Evolutionary conservation across 495 filamentous ascomycete species (phyloP).

Genomic region (Annulohypoxylon nitens): DNA sequence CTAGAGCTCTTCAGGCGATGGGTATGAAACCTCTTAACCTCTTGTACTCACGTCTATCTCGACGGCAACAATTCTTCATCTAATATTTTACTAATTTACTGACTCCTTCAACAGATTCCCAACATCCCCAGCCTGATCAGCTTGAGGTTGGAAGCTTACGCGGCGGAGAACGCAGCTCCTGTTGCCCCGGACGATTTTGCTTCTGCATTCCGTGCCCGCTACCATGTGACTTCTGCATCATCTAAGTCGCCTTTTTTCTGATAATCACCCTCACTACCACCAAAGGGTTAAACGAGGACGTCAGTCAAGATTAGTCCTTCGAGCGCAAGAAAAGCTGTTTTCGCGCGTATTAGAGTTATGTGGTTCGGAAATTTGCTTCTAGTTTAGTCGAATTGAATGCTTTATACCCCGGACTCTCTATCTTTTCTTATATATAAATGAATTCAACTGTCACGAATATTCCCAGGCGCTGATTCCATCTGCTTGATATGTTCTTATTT

Average conservation of each 20-base stretch:
- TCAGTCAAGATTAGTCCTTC: background rate
- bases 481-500: slow-evolving; percentile 20
- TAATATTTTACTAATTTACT: slow-evolving; percentile 8
- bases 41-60: background rate
- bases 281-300: background rate
- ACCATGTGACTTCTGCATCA: slow-evolving; percentile 60
- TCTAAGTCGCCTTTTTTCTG: slow-evolving; percentile 33
- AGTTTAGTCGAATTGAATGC: background rate
- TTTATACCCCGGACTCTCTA: background rate
- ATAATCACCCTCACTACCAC: background rate
- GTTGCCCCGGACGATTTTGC: slow-evolving; percentile 60
- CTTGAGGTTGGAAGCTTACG: slow-evolving; percentile 50
- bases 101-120: slow-evolving; percentile 48
- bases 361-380: background rate
- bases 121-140: slow-evolving; percentile 55
- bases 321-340: background rate
- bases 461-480: slow-evolving; percentile 22
- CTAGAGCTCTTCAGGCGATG: slow-evolving; percentile 52
- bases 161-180: slow-evolving; percentile 53
- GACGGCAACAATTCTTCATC: background rate
- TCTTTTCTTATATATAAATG: background rate
- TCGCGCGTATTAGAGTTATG: background rate
- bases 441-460: background rate
- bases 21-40: slow-evolving; percentile 43
- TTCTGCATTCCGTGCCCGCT: slow-evolving; percentile 61